A percentile compares a stretch with the other conserved stretches of the same genome.
Conservation (phyloP, 139 green algal genomes). For the Gonium pectorale region DNA sequence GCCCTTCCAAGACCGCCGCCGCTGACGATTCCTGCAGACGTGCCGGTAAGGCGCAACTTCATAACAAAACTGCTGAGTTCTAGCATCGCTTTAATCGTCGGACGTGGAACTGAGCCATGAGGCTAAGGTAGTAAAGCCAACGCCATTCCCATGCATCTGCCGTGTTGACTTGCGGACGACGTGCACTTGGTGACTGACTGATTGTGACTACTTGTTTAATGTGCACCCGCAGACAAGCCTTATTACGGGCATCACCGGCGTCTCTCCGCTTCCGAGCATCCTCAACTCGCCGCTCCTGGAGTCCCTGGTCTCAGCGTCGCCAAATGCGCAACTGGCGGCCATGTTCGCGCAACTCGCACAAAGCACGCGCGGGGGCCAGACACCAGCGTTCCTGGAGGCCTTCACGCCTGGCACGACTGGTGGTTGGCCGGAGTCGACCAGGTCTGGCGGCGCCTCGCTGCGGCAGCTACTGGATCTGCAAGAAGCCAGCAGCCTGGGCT, state of each 20-base stretch:
- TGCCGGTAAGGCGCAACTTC: constrained; percentile 15
- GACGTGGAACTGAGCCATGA: no score
- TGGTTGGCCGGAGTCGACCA: constrained; percentile 29
- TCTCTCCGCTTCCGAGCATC: constrained; percentile 48
- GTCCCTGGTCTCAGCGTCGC: constrained; percentile 28
- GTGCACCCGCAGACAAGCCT: constrained; percentile 27
- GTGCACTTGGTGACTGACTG: no score
- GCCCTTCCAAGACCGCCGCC: constrained; percentile 46
- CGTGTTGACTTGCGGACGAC: no score
- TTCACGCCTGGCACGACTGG: constrained; percentile 36
- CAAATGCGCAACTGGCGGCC: constrained; percentile 40
- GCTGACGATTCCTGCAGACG: constrained; percentile 49
- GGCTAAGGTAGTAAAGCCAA: no score
- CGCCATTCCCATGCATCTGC: no score
- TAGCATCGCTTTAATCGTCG: no score
- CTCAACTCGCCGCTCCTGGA: constrained; percentile 48
- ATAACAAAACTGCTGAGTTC: no score
- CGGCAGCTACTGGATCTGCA: constrained; percentile 26
- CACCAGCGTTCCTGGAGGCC: constrained; percentile 2
- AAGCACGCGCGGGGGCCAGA: constrained; percentile 35
- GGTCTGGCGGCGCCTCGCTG: constrained; percentile 6
- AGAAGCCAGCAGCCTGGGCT: background rate
- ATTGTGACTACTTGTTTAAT: no score
- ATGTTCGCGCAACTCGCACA: constrained; percentile 53
- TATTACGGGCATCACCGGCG: constrained; percentile 29